Base-by-base conservation (phyloP, 352 stramenopile genomes). In the Achlya hypogyna region DNA sequence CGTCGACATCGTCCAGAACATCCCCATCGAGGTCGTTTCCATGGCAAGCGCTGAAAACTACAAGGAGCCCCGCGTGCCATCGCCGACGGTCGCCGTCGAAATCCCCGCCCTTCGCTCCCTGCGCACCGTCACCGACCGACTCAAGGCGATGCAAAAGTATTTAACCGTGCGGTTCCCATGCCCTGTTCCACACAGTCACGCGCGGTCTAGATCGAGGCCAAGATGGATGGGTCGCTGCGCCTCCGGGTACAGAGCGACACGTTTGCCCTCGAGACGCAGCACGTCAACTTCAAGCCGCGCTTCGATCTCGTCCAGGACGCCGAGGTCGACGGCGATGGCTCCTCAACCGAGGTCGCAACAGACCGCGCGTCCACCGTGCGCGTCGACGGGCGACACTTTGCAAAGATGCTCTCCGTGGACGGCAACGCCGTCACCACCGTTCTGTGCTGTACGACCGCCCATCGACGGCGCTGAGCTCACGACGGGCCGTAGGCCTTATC, bases 1-100 rank as follows among this genome's bases (percentile, higher is more conserved):
- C 67, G 87, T 93, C 47, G 82, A 93, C 65, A 91, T 93, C 43
- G 77, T 91, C 40, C 84, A 93, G 73, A 93, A 82, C 62, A 84
- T 93, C 43, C 84, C 84, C 23, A 90, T 93, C 65, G 73, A 87
- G 34, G 81, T 93, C 68, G 54, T 93, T 56, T 74, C 84, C 18
- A 89, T 91, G 79, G 86, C 72, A 56, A 78, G 76, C 1, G 78
- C 87, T 16, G 78, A 87, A 53, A 83, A 88, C 65, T 89, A 87
- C 63, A 73, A 74, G 56, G 84, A 93, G 51, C 84, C 84, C n/a
- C 85, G 79, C 71, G 75, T 93, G 5, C 79, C 84, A 0, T 77
- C 81, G 4, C 84, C 84, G 16, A 81, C 89, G 62, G 86, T 93
- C 63, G 84, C 80, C 14, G 80, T 93, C 34, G 84, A 93, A 72